Percentiles rank a stretch among this genome's conserved stretches.
Conservation (phyloP, 2,329 filamentous ascomycete species). For the Apiospora pterosperma region DNA sequence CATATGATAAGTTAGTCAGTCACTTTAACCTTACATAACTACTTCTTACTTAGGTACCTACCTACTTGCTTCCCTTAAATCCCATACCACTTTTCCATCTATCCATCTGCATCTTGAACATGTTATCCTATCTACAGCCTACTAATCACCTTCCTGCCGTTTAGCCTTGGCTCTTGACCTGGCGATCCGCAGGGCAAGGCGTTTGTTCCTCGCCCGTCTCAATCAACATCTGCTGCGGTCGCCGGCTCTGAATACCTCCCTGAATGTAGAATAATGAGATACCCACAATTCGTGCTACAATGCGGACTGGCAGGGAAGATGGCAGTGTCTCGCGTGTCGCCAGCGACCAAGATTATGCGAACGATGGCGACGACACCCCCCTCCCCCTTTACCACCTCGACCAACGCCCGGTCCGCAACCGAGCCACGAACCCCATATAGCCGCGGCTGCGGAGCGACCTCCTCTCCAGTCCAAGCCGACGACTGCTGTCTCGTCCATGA, state of each 20-base stretch:
- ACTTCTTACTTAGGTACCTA: too few relatives aligned
- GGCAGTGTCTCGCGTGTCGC: constrained; percentile 21
- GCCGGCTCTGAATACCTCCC: not conserved
- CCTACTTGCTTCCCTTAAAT: not conserved
- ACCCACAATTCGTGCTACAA: constrained; percentile 15
- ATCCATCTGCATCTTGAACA: not conserved
- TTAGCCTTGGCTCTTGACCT: not conserved
- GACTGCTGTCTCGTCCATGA: constrained; percentile 78
- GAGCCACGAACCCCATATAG: constrained; percentile 23
- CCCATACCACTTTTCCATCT: not conserved
- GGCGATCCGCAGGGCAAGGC: not conserved
- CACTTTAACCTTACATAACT: too few relatives aligned
- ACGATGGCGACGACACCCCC: constrained; percentile 39
- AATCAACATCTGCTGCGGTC: not conserved
- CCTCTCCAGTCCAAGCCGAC: constrained; percentile 64
- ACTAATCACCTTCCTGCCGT: not conserved
- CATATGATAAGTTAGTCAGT: not conserved
- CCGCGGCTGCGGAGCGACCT: constrained; percentile 27
- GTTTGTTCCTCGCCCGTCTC: not conserved
- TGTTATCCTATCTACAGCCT: not conserved
- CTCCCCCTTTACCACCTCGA: constrained; percentile 55
- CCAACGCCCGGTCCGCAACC: constrained; percentile 21
- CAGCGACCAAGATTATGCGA: constrained; percentile 9
- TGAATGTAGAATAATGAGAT: constrained; percentile 8
- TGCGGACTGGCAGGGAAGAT: constrained; percentile 26